These are phyloP conservation scores for Sporormia fimetaria DNA, from an alignment of 495 filamentous ascomycete species.

Conservation along the genomic window DNA sequence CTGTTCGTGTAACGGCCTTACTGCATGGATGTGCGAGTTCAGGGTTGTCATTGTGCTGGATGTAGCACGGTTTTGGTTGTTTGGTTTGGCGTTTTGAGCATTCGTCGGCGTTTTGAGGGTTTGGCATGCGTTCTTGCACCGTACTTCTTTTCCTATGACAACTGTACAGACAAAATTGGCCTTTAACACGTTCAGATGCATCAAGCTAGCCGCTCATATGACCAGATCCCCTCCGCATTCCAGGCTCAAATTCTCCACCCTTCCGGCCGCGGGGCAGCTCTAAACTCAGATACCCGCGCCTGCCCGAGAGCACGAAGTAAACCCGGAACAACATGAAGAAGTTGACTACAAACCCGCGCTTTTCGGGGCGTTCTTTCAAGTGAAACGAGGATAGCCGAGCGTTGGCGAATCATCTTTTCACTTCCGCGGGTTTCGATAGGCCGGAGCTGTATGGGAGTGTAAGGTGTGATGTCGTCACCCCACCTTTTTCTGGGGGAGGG, in stretches of 20 bases:
- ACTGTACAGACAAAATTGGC: not conserved
- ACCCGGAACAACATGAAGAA: not conserved
- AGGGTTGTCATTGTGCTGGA: too few species aligned
- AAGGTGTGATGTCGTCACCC: conserved; percentile 8
- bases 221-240: not conserved
- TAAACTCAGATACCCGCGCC: not conserved
- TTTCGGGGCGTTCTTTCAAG: conserved; percentile 2
- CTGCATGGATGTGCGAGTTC: too few species aligned
- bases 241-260: not conserved
- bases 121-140: not conserved
- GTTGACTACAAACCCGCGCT: not conserved
- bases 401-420: too few species aligned
- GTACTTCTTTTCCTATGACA: conserved; percentile 3
- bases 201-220: not conserved
- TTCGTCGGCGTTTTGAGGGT: conserved; percentile 5
- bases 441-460: not conserved
- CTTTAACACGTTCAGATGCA: not conserved
- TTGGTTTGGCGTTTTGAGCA: conserved; percentile 10
- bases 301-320: not conserved
- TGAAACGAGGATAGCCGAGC: not conserved
- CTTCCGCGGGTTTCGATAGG: conserved; percentile 14
- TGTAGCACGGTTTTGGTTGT: not conserved
- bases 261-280: conserved; percentile 14
- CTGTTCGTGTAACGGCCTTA: conserved; percentile 5
- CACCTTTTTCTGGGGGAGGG: too few species aligned